phyloP scores from a whole-genome alignment of 202 grass and related monocot species.

The Thinopyrum obtusiflorum region DNA sequence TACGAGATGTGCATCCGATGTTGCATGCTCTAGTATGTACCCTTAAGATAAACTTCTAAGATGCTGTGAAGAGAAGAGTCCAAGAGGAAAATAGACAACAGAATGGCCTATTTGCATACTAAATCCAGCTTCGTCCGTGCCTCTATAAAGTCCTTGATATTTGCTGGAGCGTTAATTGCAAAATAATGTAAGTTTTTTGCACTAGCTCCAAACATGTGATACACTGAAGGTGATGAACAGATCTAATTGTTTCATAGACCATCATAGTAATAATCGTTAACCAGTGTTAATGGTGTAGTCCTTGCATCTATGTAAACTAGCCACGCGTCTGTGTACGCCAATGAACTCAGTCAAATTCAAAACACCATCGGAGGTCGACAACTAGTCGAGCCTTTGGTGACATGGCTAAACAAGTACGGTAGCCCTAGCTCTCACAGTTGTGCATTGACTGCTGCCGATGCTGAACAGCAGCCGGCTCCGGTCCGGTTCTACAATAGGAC shows the following conservation, averaged over 20 bases:
- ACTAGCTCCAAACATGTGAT: not conserved
- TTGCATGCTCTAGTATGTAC: slow-evolving; percentile 6
- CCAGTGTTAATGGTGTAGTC: not conserved
- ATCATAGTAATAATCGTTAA: slow-evolving; percentile 8
- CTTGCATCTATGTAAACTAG: not conserved
- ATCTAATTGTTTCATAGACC: slow-evolving; percentile 3
- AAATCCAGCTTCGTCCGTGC: not conserved
- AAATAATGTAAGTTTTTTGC: not conserved
- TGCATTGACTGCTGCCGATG: not conserved
- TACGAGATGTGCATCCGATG: not conserved
- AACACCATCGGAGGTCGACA: not conserved
- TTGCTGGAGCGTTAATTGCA: not conserved
- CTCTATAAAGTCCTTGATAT: not conserved
- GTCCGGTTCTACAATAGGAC: not conserved
- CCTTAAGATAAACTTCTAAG: not conserved
- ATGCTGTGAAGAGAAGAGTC: not conserved
- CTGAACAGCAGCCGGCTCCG: not conserved
- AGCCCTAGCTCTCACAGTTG: not conserved
- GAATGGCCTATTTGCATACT: not conserved
- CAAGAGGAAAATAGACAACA: not conserved
- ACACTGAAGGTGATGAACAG: not conserved
- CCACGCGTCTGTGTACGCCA: not conserved
- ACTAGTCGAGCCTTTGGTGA: not conserved
- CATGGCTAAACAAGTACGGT: not conserved
- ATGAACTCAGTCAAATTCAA: not conserved